A percentile compares a stretch with the other conserved stretches of the same genome.
phyloP scores from a whole-genome alignment of 257 asterid species.

The Penstemon barbatus region DNA sequence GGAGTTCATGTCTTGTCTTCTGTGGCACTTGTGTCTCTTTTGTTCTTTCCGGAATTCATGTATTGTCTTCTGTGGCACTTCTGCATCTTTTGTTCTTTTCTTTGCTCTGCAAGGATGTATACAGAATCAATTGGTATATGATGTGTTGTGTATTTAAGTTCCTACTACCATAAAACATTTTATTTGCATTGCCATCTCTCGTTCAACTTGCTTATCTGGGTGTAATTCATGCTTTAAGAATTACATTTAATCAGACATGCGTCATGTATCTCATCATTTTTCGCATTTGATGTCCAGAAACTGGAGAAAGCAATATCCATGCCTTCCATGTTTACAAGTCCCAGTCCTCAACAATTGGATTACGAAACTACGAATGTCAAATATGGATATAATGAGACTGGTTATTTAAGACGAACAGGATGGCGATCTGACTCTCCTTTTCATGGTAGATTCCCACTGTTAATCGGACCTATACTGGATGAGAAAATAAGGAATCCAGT shows the following conservation, averaged over 20 bases:
- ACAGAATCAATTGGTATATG: background rate
- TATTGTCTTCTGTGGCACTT: background rate
- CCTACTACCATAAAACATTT: constrained; percentile 11
- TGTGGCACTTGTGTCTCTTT: background rate
- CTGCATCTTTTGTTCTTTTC: background rate
- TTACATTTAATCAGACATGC: background rate
- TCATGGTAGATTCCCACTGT: constrained; percentile 25
- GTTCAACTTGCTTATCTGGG: background rate
- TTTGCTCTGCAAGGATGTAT: background rate
- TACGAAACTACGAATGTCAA: constrained; percentile 25
- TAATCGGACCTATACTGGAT: constrained; percentile 23
- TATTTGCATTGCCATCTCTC: background rate
- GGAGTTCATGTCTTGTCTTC: background rate
- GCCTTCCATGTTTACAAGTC: constrained; percentile 29
- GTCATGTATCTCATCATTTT: constrained; percentile 29
- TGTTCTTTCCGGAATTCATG: background rate
- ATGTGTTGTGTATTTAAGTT: background rate
- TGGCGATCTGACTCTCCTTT: constrained; percentile 22
- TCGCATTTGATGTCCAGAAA: constrained; percentile 31
- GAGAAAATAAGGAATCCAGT: constrained; percentile 24
- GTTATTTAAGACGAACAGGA: constrained; percentile 27
- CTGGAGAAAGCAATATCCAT: constrained; percentile 24
- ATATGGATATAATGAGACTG: constrained; percentile 22
- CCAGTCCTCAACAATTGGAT: constrained; percentile 28
- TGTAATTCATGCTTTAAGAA: background rate